Evolutionary conservation across 2,329 filamentous ascomycete genomes (phyloP), one percentile per base, ranked within the genome.

Genomic region (Venturiaceae sp.): DNA sequence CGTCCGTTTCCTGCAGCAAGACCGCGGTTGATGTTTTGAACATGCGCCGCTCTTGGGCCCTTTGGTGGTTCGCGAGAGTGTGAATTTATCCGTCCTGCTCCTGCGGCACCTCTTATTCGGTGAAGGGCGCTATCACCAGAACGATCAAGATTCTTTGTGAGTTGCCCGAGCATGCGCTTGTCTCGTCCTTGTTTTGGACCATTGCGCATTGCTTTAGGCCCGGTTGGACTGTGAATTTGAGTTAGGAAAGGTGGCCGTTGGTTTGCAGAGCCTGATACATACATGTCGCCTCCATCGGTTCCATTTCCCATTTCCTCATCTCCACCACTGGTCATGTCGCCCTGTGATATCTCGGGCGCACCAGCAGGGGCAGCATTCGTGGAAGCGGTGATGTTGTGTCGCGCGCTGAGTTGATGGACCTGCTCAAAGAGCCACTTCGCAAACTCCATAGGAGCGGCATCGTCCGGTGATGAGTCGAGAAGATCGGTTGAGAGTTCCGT

Each of bases 381-480:
- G 74, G 72, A 23, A 65, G 67, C 11, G 36, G 50, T 72, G 26
- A 82, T 82, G 63, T 84, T 85, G 60, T 85, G 67, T 69, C 86
- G 83, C 53, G 77, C 75, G 66, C 86, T 84, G 62, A 94, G 77
- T 13, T 75, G 63, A 50, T 87, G 83, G 61, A 96, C 86, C 70
- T 95, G 88, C 58, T 91, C 83, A 69, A 97, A 97, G n/a, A 99
- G 77, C 94, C 94, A 99, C 69, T 80, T 82, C 62, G 92, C 85
- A 69, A 99, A 97, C 58, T 92, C 86, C 62, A 83, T 83, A 7
- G 90, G 90, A 63, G 85, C 86, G 55, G 87, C 84, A 66, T 96
- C 92, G 61, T 95, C 91, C 52, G 90, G 85, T 2, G 84, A 84
- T 4, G 96, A 81, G 59, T 85, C 85, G 2, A 99, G 82, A 44